Evolutionary conservation across 78 protist genomes (phyloP).

Genomic region (Tieghemostelium lacteum): DNA sequence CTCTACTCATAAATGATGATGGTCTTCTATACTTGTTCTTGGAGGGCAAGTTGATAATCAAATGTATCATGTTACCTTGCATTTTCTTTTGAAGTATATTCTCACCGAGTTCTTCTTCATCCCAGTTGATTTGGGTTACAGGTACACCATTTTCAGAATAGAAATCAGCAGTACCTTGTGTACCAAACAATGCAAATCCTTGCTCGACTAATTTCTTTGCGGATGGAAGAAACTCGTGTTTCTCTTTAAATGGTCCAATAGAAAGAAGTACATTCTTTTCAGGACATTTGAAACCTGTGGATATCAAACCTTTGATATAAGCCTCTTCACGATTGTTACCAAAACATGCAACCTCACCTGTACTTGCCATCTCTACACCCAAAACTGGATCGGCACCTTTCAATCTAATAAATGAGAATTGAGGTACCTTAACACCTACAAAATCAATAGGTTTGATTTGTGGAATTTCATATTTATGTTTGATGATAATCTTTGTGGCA

Average conservation of each 20-base stretch:
- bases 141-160: conserved; percentile 74
- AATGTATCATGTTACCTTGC: conserved; percentile 68
- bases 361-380: conserved; percentile 99
- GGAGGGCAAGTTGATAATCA: conserved; percentile 91
- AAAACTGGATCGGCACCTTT: conserved; percentile 97
- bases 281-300: conserved; percentile 91
- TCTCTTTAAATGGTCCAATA: conserved; percentile 90
- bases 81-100: conserved; percentile 51
- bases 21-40: conserved; percentile 89
- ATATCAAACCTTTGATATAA: conserved; percentile 93
- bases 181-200: conserved; percentile 84
- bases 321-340: conserved; percentile 93
- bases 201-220: conserved; percentile 68
- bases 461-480: conserved; percentile 39
- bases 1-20: conserved; percentile 87
- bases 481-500: conserved; percentile 90
- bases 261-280: conserved; percentile 85
- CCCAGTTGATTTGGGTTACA: conserved; percentile 59
- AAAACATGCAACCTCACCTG: conserved; percentile 98
- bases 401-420: conserved; percentile 97
- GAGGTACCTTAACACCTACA: conserved; percentile 95
- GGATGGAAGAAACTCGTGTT: conserved; percentile 87
- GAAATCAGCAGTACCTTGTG: conserved; percentile 91
- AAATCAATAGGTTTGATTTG: conserved; percentile 21
- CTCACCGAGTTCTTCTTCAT: conserved; percentile 43